Evolutionary conservation across 352 stramenopile genomes (phyloP).

Genomic region (Pythium insidiosum): DNA sequence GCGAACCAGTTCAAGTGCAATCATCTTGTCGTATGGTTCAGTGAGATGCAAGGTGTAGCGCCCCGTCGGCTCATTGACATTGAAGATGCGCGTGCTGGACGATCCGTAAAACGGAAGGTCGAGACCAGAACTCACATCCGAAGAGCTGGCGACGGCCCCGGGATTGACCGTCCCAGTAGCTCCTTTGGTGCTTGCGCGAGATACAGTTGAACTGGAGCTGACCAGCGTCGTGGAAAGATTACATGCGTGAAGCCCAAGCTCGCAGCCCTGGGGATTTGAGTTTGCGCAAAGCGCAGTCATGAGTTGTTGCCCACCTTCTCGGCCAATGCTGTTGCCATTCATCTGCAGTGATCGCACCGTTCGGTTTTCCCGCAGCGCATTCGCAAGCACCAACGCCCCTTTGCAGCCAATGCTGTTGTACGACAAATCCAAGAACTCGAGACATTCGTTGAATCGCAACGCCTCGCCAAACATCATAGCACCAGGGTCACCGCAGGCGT

Average conservation of each 20-base stretch:
- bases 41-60: slow-evolving; percentile 56
- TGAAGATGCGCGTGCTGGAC: slow-evolving; percentile 41
- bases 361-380: slow-evolving; percentile 44
- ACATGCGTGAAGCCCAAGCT: slow-evolving; percentile 51
- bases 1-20: slow-evolving; percentile 63
- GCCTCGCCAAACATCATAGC: slow-evolving; percentile 74
- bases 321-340: slow-evolving; percentile 72
- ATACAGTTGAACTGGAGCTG: no score
- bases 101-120: slow-evolving; percentile 34
- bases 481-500: slow-evolving; percentile 60
- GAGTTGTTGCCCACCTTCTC: slow-evolving; percentile 57
- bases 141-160: background rate
- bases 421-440: slow-evolving; percentile 61
- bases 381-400: slow-evolving; percentile 61
- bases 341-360: slow-evolving; percentile 55
- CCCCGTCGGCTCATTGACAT: slow-evolving; percentile 57
- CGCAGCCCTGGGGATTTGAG: slow-evolving; percentile 34
- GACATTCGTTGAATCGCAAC: slow-evolving; percentile 45
- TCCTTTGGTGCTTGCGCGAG: background rate
- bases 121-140: slow-evolving; percentile 20
- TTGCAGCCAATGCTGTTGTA: slow-evolving; percentile 77
- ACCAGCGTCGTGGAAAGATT: slow-evolving; percentile 26
- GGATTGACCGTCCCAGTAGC: slow-evolving; percentile 2
- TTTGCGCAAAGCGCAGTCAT: slow-evolving; percentile 64
- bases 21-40: slow-evolving; percentile 76